Evolutionary conservation across 495 filamentous ascomycete species (phyloP).

Genomic region (Chaetomidium leptoderma): DNA sequence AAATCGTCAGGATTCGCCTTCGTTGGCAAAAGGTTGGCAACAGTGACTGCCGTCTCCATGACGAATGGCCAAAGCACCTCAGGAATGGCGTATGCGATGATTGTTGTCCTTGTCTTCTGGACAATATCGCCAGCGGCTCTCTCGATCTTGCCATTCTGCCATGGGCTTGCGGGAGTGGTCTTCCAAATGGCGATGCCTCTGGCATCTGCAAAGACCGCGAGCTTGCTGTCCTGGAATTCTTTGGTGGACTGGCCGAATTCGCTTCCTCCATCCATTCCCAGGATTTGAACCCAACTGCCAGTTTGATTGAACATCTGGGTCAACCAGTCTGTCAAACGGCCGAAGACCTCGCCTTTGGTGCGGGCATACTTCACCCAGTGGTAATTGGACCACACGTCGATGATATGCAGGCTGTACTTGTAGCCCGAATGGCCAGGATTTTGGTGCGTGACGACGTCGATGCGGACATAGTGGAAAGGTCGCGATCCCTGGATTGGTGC

Average conservation of each 20-base stretch:
- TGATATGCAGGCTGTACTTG: constrained; percentile 1
- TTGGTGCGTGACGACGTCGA: background rate
- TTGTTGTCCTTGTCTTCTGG: background rate
- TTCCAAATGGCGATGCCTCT: background rate
- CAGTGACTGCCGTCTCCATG: background rate
- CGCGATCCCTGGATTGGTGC: background rate
- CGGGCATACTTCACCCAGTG: background rate
- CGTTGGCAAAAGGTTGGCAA: background rate
- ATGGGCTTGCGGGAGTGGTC: background rate
- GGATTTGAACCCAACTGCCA: background rate
- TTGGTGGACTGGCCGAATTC: background rate
- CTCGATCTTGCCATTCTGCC: background rate
- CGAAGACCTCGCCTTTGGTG: too few relatives aligned
- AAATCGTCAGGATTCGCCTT: background rate
- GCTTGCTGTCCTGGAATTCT: background rate
- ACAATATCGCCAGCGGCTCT: background rate
- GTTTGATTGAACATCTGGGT: background rate
- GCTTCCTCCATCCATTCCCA: background rate
- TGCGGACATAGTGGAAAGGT: background rate
- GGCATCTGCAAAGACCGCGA: background rate
- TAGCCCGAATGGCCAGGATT: background rate
- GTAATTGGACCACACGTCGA: background rate
- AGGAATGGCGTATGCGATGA: background rate
- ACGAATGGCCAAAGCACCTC: background rate
- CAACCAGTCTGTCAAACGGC: background rate